Evolutionary conservation across 176 grass and related monocot genomes (phyloP).

Genomic region (Zoysia japonica): DNA sequence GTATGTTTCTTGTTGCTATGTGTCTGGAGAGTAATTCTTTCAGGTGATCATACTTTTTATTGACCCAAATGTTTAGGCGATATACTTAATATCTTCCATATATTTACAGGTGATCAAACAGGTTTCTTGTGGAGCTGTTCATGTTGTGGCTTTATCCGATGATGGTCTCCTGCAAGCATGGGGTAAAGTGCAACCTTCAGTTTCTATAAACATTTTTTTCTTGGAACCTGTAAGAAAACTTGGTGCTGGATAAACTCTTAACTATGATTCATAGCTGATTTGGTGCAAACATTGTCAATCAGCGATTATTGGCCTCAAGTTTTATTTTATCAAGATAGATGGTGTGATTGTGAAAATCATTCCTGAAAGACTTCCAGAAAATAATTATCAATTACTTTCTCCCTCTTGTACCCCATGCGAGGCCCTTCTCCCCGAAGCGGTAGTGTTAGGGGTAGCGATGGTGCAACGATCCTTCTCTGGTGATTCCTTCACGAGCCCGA

Average conservation of each 20-base stretch:
- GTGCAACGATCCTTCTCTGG: too few species aligned
- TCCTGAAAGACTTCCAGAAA: neutral
- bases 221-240: neutral
- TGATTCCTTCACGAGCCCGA: too few species aligned
- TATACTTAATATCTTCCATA: conserved; percentile 23
- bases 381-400: too few species aligned
- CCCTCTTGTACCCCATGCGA: too few species aligned
- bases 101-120: conserved; percentile 67
- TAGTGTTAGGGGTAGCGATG: too few species aligned
- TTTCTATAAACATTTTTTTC: conserved; percentile 8
- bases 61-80: neutral
- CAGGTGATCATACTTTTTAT: neutral
- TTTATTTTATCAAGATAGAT: conserved; percentile 31
- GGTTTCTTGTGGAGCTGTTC: conserved; percentile 88
- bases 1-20: neutral
- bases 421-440: too few species aligned
- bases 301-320: conserved; percentile 10
- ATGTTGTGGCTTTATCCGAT: conserved; percentile 84
- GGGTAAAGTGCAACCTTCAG: conserved; percentile 61
- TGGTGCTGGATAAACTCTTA: neutral
- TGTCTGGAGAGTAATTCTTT: conserved; percentile 22
- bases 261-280: conserved; percentile 22
- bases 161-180: conserved; percentile 91
- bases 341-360: conserved; percentile 13
- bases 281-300: conserved; percentile 31